Percentiles rank a stretch among this genome's conserved stretches.
Conservation (phyloP, 2,329 filamentous ascomycete species). For the Ophiocordyceps camponoti-saundersi region DNA sequence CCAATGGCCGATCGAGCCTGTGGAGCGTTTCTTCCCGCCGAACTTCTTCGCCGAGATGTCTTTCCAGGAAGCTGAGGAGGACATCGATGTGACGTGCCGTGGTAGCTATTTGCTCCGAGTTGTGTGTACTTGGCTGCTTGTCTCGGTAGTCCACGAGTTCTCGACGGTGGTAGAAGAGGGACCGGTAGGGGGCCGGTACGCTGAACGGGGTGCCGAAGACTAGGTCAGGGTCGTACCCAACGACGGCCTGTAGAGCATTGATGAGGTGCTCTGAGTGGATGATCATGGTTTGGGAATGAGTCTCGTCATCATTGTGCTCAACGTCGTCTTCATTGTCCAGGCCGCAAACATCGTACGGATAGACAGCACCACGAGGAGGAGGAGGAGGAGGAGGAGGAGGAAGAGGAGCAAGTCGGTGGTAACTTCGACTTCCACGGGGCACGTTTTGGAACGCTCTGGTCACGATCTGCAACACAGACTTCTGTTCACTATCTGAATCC, state of each 20-base stretch:
- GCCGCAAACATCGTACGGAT: neutral
- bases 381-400: neutral
- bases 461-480: neutral
- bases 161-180: neutral
- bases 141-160: neutral
- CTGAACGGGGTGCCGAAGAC: neutral
- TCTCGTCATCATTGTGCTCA: neutral
- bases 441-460: neutral
- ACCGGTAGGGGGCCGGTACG: neutral
- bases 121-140: neutral
- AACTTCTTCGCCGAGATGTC: neutral
- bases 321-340: neutral
- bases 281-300: neutral
- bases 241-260: neutral
- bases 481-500: neutral
- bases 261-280: neutral
- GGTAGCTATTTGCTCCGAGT: neutral
- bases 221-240: neutral
- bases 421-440: neutral
- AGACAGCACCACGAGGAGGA: too few relatives aligned
- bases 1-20: neutral
- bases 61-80: neutral
- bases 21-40: neutral
- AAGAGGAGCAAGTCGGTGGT: neutral
- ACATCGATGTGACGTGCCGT: neutral